phyloP scores from a whole-genome alignment of 73 alveolate genomes.

The Tetrahymena borealis region DNA sequence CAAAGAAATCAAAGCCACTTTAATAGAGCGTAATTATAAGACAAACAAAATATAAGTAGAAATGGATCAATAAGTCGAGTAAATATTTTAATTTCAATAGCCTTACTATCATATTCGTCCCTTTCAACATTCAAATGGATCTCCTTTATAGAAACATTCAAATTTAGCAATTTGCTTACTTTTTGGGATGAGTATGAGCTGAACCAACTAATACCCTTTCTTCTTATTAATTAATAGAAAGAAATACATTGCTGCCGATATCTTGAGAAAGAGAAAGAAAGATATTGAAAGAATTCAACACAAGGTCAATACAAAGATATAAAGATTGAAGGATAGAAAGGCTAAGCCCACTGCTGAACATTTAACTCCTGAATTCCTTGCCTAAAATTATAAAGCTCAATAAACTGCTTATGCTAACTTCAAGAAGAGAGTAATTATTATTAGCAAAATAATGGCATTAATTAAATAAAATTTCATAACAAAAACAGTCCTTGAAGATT shows the following conservation, averaged over 20 bases:
- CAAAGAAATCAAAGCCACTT: background rate
- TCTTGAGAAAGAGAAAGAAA: constrained; percentile 35
- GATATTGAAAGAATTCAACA: constrained; percentile 7
- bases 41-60: background rate
- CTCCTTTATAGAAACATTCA: background rate
- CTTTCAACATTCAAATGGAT: too few relatives aligned
- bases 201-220: too few relatives aligned
- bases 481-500: constrained; percentile 12
- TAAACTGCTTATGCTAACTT: constrained; percentile 35
- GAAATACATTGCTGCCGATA: constrained; percentile 37
- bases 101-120: too few relatives aligned
- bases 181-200: too few relatives aligned
- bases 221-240: background rate
- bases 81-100: background rate
- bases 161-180: background rate
- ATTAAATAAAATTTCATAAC: background rate
- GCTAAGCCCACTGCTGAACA: constrained; percentile 15
- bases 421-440: constrained; percentile 8
- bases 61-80: constrained; percentile 2
- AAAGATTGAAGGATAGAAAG: constrained; percentile 14
- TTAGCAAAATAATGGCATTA: background rate
- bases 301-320: constrained; percentile 20
- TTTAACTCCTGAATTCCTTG: constrained; percentile 32
- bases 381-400: constrained; percentile 10
- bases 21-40: background rate